Base-by-base conservation (phyloP, 2,329 filamentous ascomycete species). In the Leptographium procerum region DNA sequence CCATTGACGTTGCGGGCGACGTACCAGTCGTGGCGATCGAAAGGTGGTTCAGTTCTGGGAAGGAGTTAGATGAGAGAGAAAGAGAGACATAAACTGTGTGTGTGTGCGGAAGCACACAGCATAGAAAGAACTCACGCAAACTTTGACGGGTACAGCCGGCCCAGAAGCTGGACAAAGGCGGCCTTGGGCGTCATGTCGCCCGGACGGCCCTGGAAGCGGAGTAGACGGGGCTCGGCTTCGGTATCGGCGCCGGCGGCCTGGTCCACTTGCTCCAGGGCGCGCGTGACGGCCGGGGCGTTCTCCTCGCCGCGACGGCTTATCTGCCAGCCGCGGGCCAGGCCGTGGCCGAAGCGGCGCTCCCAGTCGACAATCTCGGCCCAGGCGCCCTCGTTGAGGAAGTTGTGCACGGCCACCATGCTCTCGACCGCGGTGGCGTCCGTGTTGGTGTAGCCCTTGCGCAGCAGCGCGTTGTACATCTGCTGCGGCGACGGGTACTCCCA, bases 401-500 rank as follows among this genome's bases (percentile, higher is more conserved):
- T 99, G 77, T 99, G 94, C 13, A 97, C 90, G 0, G 90, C 88
- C 7, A 99, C 94, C 94, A 99, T 99, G 68, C 87, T 86, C 73
- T 96, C 91, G 16, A 99, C 91, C 4, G 91, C 91, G 24, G 92
- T 94, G 57, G 90, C 83, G 58, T 95, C 91, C 0, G 94, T 97
- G 70, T 97, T 91, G 0, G 88, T 91, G 73, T 96, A 94, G 60
- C 94, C 94, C 73, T 99, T 99, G 63, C 94, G 87, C 61, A 97
- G 76, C 74, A 99, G 87, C 9, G 94, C 94, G 68, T 99, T 97
- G 79, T 97, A 99, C 94, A 99, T 99, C 73, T 99, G 94, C 75
- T 99, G 94, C 0, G 94, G 92, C 0, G 91, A 96, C 0, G 94
- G 94, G 69, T 99, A 99, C 72, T 97, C 94, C 94, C 94, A 99